Evolutionary conservation across 805 yeast species (phyloP), one percentile per base, ranked within the genome.

Genomic region (Candida ovalis): DNA sequence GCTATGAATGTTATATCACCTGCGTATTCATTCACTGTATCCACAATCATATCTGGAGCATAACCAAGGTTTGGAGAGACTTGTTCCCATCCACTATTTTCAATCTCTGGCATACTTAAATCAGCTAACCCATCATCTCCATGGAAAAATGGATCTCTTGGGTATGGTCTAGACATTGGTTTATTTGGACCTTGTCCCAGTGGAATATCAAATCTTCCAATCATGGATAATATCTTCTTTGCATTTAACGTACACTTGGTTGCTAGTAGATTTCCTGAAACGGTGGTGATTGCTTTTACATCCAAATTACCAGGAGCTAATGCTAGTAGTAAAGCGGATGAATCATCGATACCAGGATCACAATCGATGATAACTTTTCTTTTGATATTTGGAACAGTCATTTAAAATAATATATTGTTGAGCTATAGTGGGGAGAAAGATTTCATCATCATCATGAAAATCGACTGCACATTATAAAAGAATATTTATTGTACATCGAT

Each of bases 291-390:
- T 9, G 62, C 64, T 30, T 54, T 44, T 24, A 59, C 64, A 36
- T 58, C 56, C n/a, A 60, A 42, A 25, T 53, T 57, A 1, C 52
- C 54, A 3, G 59, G 58, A 4, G 62, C 53, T 1, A 57, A 48
- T 1, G 63, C 63, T 19, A 60, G 48, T 36, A 60, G 45, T 19
- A 60, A 30, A 7, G 64, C 64, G 4, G 58, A 42, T 8, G 63
- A 58, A 44, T 60, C 64, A 45, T 60, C 63, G 44, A 59, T 60
- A 17, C 64, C 64, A 15, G 63, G 64, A 42, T 60, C 64, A 46
- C 61, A 56, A 40, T 60, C 64, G n/a, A 60, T 59, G 25, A 59
- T 49, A 8, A 54, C 60, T 30, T 58, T 58, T 25, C 47, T 46
- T 19, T 18, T n/a, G 17, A 22, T 3, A 18, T 7, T 38, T 5